A percentile compares a stretch with the other conserved stretches of the same genome.
Evolutionary conservation across 345 rosid genomes (phyloP).

Genomic region (Litchi chinensis): DNA sequence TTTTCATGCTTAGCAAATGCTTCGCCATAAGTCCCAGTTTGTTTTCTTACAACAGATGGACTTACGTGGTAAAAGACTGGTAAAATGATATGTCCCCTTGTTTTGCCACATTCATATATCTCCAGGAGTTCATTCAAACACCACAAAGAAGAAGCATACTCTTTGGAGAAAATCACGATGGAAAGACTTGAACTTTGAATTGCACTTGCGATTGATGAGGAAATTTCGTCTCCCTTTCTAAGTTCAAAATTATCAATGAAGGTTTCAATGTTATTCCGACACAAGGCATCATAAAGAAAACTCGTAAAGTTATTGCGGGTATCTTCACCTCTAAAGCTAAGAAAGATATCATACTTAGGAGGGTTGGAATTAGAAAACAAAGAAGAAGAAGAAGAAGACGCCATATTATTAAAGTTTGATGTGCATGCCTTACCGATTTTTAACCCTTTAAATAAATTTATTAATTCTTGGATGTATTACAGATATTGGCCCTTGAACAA

Average conservation of each 20-base stretch:
- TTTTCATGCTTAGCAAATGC: background rate
- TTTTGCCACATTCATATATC: background rate
- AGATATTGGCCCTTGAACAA: too few species aligned
- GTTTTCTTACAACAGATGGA: background rate
- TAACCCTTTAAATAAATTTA: too few species aligned
- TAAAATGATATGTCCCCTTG: conserved; percentile 2
- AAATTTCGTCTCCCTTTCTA: background rate
- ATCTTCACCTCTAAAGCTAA: background rate
- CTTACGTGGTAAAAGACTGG: conserved; percentile 1
- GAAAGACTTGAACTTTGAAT: background rate
- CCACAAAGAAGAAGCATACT: background rate
- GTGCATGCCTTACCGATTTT: too few species aligned
- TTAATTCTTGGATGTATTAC: too few species aligned
- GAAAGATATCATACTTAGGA: background rate
- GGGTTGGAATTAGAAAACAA: background rate
- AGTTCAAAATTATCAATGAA: background rate
- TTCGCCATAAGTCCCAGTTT: background rate
- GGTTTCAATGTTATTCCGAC: background rate
- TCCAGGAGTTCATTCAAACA: background rate
- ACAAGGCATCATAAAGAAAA: background rate
- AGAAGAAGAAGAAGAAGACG: background rate
- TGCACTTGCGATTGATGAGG: background rate
- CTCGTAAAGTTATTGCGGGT: background rate
- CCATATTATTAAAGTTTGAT: too few species aligned
- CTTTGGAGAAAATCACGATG: too few species aligned